These are phyloP conservation scores for Nothophoma quercina DNA, from an alignment of 2,329 filamentous ascomycete species.

Conservation along the genomic window DNA sequence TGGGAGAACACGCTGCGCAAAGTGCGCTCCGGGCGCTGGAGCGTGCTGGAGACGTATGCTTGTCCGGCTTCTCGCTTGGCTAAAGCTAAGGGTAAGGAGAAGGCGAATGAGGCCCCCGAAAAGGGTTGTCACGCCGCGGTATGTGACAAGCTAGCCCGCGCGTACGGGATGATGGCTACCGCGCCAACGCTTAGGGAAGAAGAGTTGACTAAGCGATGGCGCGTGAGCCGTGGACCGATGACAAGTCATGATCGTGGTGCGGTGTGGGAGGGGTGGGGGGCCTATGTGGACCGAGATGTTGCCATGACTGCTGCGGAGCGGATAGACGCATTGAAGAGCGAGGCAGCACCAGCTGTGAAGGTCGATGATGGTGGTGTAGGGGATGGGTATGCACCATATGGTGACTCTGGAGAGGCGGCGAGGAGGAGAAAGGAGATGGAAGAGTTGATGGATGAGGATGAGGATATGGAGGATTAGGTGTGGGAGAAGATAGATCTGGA, in stretches of 20 bases:
- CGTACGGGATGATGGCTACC: conserved; percentile 26
- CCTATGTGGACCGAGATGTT: conserved; percentile 27
- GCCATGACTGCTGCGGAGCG: conserved; percentile 32
- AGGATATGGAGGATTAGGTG: conserved; percentile 11
- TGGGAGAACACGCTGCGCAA: conserved; percentile 26
- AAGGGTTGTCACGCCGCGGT: conserved; percentile 23
- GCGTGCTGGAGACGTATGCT: conserved; percentile 35
- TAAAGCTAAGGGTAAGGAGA: neutral
- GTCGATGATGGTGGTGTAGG: conserved; percentile 18
- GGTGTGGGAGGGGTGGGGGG: conserved; percentile 46
- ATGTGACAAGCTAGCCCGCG: conserved; percentile 31
- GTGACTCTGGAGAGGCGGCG: conserved; percentile 12
- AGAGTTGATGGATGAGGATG: conserved; percentile 29
- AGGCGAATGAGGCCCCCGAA: neutral
- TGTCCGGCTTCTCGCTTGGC: neutral
- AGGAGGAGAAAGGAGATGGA: conserved; percentile 27
- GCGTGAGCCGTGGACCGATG: conserved; percentile 30
- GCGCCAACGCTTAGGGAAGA: conserved; percentile 25
- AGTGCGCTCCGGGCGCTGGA: conserved; percentile 19
- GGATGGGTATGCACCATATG: conserved; percentile 9
- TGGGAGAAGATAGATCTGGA: too few relatives aligned
- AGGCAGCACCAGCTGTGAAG: neutral
- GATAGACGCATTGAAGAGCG: conserved; percentile 1
- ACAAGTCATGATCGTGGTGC: conserved; percentile 29
- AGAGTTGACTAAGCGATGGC: conserved; percentile 44